Evolutionary conservation across 2,329 filamentous ascomycete species (phyloP), one percentile per base, ranked within the genome.

Genomic region (Dendrostoma leiphaemia): DNA sequence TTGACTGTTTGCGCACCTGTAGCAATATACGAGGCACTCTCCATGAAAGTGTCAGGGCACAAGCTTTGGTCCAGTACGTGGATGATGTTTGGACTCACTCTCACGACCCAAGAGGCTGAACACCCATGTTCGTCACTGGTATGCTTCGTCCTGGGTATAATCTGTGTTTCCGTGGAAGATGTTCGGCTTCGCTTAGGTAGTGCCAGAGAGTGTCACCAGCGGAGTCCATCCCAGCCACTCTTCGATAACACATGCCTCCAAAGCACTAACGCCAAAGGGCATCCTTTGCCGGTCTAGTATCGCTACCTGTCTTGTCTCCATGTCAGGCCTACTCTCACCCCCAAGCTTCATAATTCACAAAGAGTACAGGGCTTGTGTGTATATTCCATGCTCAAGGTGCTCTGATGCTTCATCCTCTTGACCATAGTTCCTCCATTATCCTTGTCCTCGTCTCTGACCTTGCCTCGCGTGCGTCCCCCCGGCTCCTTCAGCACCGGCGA

Each of bases 281-380:
- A n/a, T 12, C 29, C 1, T 23, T 23, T 8, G 24, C n/a, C 29
- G 26, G 13, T 34, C 28, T 23, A 32, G 43, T 46, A 46, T 46
- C 28, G 28, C 28, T 46, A 19, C 28, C 34, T 6, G 29, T 32
- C 43, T 46, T 7, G 17, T n/a, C n/a, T n/a, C n/a, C n/a, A n/a
- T 23, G n/a, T 21, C 29, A 21, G 15, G n/a, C 32, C 6, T 12
- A 34, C 9, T 19, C 12, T 28, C 23, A 12, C 28, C 28, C 15
- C n/a, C n/a, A 21, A 21, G 28, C n/a, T 28, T 26, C 23, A 21
- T 21, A 12, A 9, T 28, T 15, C 52, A 35, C 26, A 24, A 31
- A 34, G 48, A 32, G 43, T 29, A 37, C 35, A 48, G 21, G 49
- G 46, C 29, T 31, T 49, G 45, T 54, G 46, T 26, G 17, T 35